Conservation (phyloP, 805 yeast species). For the Cyberlindnera samutprakarnensis region DNA sequence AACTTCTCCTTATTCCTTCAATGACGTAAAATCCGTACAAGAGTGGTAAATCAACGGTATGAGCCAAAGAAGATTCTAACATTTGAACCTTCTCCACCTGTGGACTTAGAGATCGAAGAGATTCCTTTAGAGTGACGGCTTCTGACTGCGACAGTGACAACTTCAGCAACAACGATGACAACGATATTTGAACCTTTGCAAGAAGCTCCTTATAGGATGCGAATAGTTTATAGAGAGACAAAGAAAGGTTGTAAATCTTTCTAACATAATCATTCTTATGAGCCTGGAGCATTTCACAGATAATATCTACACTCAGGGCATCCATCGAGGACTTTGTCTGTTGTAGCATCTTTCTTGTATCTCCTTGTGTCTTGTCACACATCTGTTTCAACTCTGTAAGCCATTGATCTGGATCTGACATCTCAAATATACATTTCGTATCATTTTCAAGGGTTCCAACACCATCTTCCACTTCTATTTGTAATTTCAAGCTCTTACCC, state of each 20-base stretch:
- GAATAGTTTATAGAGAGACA: constrained; percentile 29
- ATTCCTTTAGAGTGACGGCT: constrained; percentile 16
- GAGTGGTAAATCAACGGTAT: constrained; percentile 59
- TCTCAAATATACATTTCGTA: constrained; percentile 24
- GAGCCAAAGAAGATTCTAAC: constrained; percentile 18
- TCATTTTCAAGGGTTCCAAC: constrained; percentile 36
- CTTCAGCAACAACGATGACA: constrained; percentile 10
- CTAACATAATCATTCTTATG: constrained; percentile 24
- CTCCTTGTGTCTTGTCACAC: constrained; percentile 17
- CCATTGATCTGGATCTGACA: constrained; percentile 11
- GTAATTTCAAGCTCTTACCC: constrained; percentile 29
- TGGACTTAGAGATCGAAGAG: constrained; percentile 11
- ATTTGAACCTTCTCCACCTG: constrained; percentile 21
- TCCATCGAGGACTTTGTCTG: constrained; percentile 9
- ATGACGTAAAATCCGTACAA: constrained; percentile 63
- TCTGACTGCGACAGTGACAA: constrained; percentile 15
- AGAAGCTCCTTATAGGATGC: constrained; percentile 28
- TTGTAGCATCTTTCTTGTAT: constrained; percentile 15
- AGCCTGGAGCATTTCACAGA: constrained; percentile 16
- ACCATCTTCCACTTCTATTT: constrained; percentile 29
- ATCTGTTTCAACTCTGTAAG: constrained; percentile 12
- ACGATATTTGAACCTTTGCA: constrained; percentile 14
- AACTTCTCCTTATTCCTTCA: constrained; percentile 50
- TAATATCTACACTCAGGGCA: constrained; percentile 14
- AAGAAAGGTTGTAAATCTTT: constrained; percentile 27